Conservation (phyloP, 2,329 filamentous ascomycete species). For the Tolypocladium tropicale region DNA sequence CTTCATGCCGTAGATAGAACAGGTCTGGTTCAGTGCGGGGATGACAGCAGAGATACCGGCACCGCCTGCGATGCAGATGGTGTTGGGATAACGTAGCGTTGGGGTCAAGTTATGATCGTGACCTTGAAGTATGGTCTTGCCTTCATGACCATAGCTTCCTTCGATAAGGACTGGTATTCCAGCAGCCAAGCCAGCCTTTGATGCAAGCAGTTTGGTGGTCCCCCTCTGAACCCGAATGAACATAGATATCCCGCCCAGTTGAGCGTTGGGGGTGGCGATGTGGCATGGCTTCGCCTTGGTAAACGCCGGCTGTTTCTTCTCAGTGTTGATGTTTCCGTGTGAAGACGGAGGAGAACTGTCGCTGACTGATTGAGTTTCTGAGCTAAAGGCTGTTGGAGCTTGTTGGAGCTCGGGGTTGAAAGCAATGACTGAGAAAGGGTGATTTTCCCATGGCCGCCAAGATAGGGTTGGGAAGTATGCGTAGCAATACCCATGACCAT, state of each 20-base stretch:
- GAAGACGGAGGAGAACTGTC: not conserved
- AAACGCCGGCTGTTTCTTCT: not conserved
- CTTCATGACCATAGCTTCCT: constrained; percentile 16
- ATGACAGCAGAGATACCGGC: not conserved
- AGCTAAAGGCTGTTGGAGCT: not conserved
- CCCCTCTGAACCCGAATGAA: constrained; percentile 15
- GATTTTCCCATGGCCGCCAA: constrained; percentile 22
- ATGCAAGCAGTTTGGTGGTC: constrained; percentile 11
- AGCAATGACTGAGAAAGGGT: constrained; percentile 19
- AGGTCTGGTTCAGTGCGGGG: not conserved
- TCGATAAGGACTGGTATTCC: constrained; percentile 18
- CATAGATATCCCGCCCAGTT: constrained; percentile 14
- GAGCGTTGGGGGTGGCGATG: not conserved
- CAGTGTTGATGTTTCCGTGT: not conserved
- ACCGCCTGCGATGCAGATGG: not conserved
- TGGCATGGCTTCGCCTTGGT: not conserved
- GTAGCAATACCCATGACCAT: constrained; percentile 17
- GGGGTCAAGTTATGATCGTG: constrained; percentile 9
- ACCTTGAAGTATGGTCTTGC: constrained; percentile 9
- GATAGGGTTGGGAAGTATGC: constrained; percentile 18
- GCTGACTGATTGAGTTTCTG: constrained; percentile 6
- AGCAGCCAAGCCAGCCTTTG: constrained; percentile 5
- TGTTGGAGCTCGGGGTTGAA: constrained; percentile 2
- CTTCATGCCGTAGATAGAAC: constrained; percentile 5
- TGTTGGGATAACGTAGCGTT: constrained; percentile 1